These are phyloP conservation scores for Rhodotorula paludigena DNA, from an alignment of 768 basidiomycete species.

Conservation along the genomic window DNA sequence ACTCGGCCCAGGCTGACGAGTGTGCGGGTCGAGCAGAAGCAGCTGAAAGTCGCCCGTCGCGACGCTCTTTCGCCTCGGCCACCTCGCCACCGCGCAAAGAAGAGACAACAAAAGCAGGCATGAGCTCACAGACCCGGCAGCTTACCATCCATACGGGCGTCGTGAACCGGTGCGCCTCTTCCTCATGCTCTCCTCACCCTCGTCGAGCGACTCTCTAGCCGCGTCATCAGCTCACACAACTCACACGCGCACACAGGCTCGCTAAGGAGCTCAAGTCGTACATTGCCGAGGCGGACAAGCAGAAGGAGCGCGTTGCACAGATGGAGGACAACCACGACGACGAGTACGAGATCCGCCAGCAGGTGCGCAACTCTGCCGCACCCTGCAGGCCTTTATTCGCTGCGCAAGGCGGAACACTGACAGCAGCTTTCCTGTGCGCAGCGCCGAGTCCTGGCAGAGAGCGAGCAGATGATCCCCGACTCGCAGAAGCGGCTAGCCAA, in stretches of 20 bases:
- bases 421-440: slow-evolving; percentile 41
- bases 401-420: neutral
- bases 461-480: slow-evolving; percentile 72
- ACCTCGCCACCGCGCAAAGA: no score
- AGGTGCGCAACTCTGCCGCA: slow-evolving; percentile 8
- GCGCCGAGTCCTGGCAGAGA: slow-evolving; percentile 68
- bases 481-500: slow-evolving; percentile 59
- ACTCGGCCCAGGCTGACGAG: no score
- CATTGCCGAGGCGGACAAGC: slow-evolving; percentile 60
- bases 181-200: slow-evolving; percentile 21
- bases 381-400: no score
- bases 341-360: slow-evolving; percentile 36
- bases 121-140: slow-evolving; percentile 51
- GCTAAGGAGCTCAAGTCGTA: slow-evolving; percentile 66
- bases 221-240: neutral
- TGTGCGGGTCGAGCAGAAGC: no score
- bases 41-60: no score
- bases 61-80: neutral
- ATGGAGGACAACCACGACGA: slow-evolving; percentile 57
- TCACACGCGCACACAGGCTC: slow-evolving; percentile 50
- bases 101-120: neutral
- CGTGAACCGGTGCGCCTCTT: slow-evolving; percentile 58
- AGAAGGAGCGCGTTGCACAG: slow-evolving; percentile 60
- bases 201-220: neutral
- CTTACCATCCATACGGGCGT: slow-evolving; percentile 71